Evolutionary conservation across 2,329 filamentous ascomycete genomes (phyloP).

Genomic region (Claviceps sp.): DNA sequence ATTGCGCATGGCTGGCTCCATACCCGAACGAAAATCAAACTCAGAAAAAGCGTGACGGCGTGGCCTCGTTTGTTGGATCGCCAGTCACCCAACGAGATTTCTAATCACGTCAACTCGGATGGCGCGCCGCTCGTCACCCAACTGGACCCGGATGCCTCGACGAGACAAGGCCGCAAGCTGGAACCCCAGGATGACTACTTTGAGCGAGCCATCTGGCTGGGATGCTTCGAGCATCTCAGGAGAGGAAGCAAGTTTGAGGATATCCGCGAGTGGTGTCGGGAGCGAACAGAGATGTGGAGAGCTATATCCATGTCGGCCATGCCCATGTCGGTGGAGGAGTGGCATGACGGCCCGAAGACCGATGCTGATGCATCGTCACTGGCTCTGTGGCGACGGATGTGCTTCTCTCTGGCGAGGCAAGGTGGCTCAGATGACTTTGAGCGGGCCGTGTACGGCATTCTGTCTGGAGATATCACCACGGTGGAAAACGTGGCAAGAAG

Average conservation of each 20-base stretch:
- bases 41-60: constrained; percentile 66
- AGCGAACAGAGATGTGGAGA: constrained; percentile 80
- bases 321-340: constrained; percentile 39
- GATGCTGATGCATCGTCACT: constrained; percentile 30
- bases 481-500: constrained; percentile 63
- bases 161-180: constrained; percentile 61
- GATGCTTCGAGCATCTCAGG: constrained; percentile 86
- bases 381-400: constrained; percentile 66
- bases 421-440: constrained; percentile 65
- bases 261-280: constrained; percentile 75
- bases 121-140: constrained; percentile 65
- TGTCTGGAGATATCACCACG: constrained; percentile 72
- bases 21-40: constrained; percentile 80
- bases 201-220: constrained; percentile 81
- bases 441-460: constrained; percentile 75
- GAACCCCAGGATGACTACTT: constrained; percentile 78
- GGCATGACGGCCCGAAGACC: constrained; percentile 14
- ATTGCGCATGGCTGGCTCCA: constrained; percentile 87
- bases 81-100: constrained; percentile 40
- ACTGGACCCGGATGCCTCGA: constrained; percentile 81
- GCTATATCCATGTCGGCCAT: constrained; percentile 68
- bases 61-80: constrained; percentile 54
- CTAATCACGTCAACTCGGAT: constrained; percentile 43
- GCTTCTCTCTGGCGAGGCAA: constrained; percentile 56
- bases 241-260: constrained; percentile 62